These are phyloP conservation scores for Avena insularis DNA, from an alignment of 176 grass and related monocot species.

Conservation along the genomic window DNA sequence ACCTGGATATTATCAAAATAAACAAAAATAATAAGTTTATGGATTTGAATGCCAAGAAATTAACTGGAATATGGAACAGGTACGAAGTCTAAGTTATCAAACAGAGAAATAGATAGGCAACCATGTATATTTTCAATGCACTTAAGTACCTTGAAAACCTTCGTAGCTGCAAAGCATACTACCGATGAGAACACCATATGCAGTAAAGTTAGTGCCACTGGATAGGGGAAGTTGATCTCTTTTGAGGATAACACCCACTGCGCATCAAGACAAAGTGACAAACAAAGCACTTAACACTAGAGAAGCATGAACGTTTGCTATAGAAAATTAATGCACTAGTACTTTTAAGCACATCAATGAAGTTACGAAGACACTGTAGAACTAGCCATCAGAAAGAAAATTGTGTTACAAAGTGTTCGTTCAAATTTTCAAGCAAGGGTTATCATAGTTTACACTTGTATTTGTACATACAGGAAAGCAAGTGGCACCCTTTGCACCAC, in stretches of 20 bases:
- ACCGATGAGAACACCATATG: slow-evolving; percentile 98
- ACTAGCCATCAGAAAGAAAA: not conserved
- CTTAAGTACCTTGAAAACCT: slow-evolving; percentile 89
- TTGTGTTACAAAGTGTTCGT: not conserved
- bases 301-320: not conserved
- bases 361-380: not conserved
- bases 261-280: slow-evolving; percentile 35
- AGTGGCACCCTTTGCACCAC: not conserved
- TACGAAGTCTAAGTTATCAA: slow-evolving; percentile 13
- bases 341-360: slow-evolving; percentile 1
- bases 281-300: slow-evolving; percentile 27
- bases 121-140: not conserved
- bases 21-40: slow-evolving; percentile 43
- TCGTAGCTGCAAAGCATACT: slow-evolving; percentile 84
- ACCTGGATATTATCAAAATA: slow-evolving; percentile 68
- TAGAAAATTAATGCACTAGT: not conserved
- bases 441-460: slow-evolving; percentile 20
- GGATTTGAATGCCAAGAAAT: slow-evolving; percentile 17
- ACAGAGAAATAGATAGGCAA: slow-evolving; percentile 3
- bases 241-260: slow-evolving; percentile 98
- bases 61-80: slow-evolving; percentile 23
- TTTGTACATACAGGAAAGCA: slow-evolving; percentile 17
- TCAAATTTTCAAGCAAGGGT: not conserved
- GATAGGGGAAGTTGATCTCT: slow-evolving; percentile 99
- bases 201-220: slow-evolving; percentile 91